A percentile compares a stretch with the other conserved stretches of the same genome.
phyloP scores from a whole-genome alignment of 108 stramenopile species.

The Poteriospumella lacustris region DNA sequence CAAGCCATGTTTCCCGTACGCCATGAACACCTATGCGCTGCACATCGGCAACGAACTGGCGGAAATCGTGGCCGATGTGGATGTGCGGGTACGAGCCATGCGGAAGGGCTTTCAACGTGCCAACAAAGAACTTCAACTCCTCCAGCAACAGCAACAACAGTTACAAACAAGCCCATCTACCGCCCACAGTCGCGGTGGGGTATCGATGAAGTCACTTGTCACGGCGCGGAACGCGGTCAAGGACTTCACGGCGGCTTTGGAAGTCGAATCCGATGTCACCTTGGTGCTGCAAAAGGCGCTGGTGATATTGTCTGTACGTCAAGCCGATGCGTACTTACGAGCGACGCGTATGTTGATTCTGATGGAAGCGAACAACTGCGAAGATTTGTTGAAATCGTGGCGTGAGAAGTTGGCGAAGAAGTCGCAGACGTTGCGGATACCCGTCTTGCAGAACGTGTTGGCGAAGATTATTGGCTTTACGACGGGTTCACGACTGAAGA shows the following conservation, averaged over 20 bases:
- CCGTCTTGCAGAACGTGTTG: not conserved
- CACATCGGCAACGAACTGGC: not conserved
- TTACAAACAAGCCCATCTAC: not conserved
- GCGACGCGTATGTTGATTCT: not conserved
- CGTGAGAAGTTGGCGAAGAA: not conserved
- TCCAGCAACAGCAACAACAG: not conserved
- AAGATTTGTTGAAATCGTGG: not conserved
- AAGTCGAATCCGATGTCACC: not conserved
- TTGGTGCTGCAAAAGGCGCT: not conserved
- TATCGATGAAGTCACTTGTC: not conserved
- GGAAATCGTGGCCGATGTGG: not conserved
- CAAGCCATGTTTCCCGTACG: not conserved
- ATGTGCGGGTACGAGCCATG: not conserved
- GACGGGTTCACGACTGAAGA: not conserved
- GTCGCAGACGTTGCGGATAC: not conserved
- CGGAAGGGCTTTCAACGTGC: too few relatives aligned
- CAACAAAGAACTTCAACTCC: too few relatives aligned
- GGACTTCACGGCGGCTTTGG: too few relatives aligned
- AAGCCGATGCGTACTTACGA: not conserved
- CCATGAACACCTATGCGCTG: not conserved
- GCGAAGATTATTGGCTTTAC: not conserved
- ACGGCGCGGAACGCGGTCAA: not conserved
- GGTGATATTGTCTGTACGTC: not conserved
- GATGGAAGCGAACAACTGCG: not conserved
- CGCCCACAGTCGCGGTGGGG: too few relatives aligned